Percentiles rank a stretch among this genome's conserved stretches.
Evolutionary conservation across 441 rosid genomes (phyloP).

Genomic region (Arabidopsis hybrid): DNA sequence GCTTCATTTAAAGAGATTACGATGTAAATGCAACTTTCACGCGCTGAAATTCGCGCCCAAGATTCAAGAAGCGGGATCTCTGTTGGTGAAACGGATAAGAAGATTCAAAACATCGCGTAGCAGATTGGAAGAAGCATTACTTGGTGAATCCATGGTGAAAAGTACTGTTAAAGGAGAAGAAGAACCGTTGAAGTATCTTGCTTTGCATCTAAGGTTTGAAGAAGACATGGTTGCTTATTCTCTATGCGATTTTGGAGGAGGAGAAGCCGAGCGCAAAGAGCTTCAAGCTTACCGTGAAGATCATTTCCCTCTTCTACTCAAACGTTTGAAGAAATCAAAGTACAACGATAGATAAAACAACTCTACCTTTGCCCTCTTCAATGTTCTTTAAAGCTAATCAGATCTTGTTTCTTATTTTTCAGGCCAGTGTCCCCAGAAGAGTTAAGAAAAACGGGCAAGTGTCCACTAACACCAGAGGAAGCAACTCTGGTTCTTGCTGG

Average conservation of each 20-base stretch:
- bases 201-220: conserved; percentile 92
- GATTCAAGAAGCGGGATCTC: conserved; percentile 74
- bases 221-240: conserved; percentile 98
- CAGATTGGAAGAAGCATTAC: conserved; percentile 68
- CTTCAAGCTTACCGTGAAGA: conserved; percentile 81
- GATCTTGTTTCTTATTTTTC: conserved; percentile 14
- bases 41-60: conserved; percentile 78
- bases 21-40: conserved; percentile 97
- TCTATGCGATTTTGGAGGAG: conserved; percentile 89
- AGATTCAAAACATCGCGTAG: conserved; percentile 50
- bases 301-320: conserved; percentile 83
- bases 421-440: conserved; percentile 65
- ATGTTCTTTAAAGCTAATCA: neutral
- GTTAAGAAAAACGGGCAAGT: conserved; percentile 80
- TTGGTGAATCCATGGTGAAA: conserved; percentile 57
- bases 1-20: conserved; percentile 60
- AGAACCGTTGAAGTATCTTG: conserved; percentile 66
- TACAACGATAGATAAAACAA: conserved; percentile 29
- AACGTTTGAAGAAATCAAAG: conserved; percentile 66
- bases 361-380: neutral
- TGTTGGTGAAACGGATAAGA: conserved; percentile 78
- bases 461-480: conserved; percentile 97
- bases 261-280: conserved; percentile 72
- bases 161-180: conserved; percentile 40
- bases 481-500: conserved; percentile 86